phyloP scores from a whole-genome alignment of 202 grass and related monocot genomes.

The Musa balbisiana region DNA sequence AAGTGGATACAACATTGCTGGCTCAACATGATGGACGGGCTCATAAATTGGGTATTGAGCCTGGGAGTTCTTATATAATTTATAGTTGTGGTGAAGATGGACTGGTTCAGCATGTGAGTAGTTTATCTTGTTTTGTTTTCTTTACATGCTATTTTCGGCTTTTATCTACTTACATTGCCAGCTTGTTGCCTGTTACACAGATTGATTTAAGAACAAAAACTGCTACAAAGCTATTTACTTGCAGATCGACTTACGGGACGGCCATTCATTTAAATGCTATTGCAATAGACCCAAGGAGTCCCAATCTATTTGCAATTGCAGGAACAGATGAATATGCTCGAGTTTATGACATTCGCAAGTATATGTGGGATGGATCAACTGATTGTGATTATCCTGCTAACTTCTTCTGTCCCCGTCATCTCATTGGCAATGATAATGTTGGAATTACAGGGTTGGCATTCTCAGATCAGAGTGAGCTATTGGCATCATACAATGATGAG shows the following conservation, averaged over 20 bases:
- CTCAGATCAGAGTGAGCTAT: conserved; percentile 72
- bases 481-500: conserved; percentile 69
- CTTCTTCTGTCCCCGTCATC: conserved; percentile 72
- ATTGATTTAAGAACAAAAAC: conserved; percentile 83
- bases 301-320: conserved; percentile 72
- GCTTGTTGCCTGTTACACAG: conserved; percentile 29
- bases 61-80: conserved; percentile 74
- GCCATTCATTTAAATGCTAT: conserved; percentile 60
- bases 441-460: conserved; percentile 83
- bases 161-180: not conserved
- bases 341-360: conserved; percentile 82
- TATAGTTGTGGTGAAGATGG: conserved; percentile 97
- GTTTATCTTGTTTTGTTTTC: conserved; percentile 6
- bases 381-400: conserved; percentile 38
- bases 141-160: conserved; percentile 5
- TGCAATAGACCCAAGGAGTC: conserved; percentile 61
- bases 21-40: conserved; percentile 53
- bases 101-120: conserved; percentile 70
- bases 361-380: conserved; percentile 56
- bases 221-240: conserved; percentile 54
- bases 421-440: conserved; percentile 38
- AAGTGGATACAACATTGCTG: conserved; percentile 55
- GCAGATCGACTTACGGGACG: conserved; percentile 30
- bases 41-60: conserved; percentile 79
- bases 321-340: conserved; percentile 69